Evolutionary conservation across 2,329 filamentous ascomycete species (phyloP), one percentile per base, ranked within the genome.

Genomic region (Nothopassalora personata): DNA sequence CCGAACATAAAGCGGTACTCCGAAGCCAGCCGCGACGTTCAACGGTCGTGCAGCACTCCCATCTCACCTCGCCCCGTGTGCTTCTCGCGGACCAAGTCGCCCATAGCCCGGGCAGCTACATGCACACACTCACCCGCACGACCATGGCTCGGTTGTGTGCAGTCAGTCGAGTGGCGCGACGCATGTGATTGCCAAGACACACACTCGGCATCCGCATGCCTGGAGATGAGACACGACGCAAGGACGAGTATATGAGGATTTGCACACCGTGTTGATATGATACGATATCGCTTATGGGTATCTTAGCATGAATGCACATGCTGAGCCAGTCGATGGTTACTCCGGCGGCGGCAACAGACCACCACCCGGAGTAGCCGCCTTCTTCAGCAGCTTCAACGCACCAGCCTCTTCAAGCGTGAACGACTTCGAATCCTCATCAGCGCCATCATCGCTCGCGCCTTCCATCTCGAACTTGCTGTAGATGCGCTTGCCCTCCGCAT

Each of bases 401-500:
- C 48, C 53, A 31, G 54, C 47, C 27, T 53, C 58, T 23, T 60
- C 48, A 8, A 55, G 31, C 43, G 56, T 48, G n/a, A 34, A 48
- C 28, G 36, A 56, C 19, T 53, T 43, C 6, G 56, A 45, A 3
- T 78, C 75, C 7, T 65, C 68, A 8, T 67, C 74, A 9, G 77
- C 77, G 13, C 80, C 79, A 0, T 83, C 82, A 11, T 83, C 84
- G 10, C 84, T 83, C 6, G 85, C 81, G 7, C 70, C 70, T 10
- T 83, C 83, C 66, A 86, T 85, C 67, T 95, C 90, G 64, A 95
- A 94, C 59, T 86, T 89, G 62, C 82, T 85, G 66, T 93, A 96
- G 9, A 90, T 74, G 9, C 90, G 82, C 61, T 88, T 79, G 0
- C 90, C 91, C 0, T 88, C 86, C 43, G 85, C 80, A 65, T 93